Conservation (phyloP, 2,329 filamentous ascomycete genomes). For the Fusarium sambucinum region DNA sequence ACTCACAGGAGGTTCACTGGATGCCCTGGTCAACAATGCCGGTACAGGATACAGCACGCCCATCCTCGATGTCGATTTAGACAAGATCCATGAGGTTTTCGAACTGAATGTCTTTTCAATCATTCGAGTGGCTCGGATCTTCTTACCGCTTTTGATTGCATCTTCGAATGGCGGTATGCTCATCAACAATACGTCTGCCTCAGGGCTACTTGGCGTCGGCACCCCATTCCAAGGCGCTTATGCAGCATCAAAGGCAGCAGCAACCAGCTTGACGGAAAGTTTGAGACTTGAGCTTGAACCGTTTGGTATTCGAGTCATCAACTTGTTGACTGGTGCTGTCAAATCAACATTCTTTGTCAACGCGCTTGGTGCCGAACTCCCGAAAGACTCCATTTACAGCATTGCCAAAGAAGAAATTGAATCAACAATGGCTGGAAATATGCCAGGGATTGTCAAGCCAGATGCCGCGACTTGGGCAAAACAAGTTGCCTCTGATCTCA, state of each 20-base stretch:
- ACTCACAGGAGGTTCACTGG: slow-evolving; percentile 44
- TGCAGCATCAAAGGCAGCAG: slow-evolving; percentile 47
- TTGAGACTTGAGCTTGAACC: slow-evolving; percentile 47
- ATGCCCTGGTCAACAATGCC: slow-evolving; percentile 51
- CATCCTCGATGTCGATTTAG: slow-evolving; percentile 38
- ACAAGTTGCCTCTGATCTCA: slow-evolving; percentile 35
- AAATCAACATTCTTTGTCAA: slow-evolving; percentile 38
- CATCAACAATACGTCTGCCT: slow-evolving; percentile 40
- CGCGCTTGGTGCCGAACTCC: not conserved
- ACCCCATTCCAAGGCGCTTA: slow-evolving; percentile 47
- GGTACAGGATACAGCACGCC: slow-evolving; percentile 46
- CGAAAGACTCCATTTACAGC: slow-evolving; percentile 31
- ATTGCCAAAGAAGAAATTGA: slow-evolving; percentile 34
- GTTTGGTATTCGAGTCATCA: slow-evolving; percentile 46
- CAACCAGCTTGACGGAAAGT: slow-evolving; percentile 42
- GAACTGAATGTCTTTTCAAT: slow-evolving; percentile 48
- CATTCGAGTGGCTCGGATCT: slow-evolving; percentile 40
- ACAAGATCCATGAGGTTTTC: slow-evolving; percentile 35
- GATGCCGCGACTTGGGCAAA: slow-evolving; percentile 26
- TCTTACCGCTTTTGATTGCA: slow-evolving; percentile 41
- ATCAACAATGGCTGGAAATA: slow-evolving; percentile 11
- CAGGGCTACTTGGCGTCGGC: slow-evolving; percentile 5
- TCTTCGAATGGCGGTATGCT: slow-evolving; percentile 29
- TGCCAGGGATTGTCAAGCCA: not conserved
- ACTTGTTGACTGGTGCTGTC: slow-evolving; percentile 45